Evolutionary conservation across 163 green algal genomes (phyloP), one percentile per base, ranked within the genome.

Genomic region (Scenedesmus sp.): DNA sequence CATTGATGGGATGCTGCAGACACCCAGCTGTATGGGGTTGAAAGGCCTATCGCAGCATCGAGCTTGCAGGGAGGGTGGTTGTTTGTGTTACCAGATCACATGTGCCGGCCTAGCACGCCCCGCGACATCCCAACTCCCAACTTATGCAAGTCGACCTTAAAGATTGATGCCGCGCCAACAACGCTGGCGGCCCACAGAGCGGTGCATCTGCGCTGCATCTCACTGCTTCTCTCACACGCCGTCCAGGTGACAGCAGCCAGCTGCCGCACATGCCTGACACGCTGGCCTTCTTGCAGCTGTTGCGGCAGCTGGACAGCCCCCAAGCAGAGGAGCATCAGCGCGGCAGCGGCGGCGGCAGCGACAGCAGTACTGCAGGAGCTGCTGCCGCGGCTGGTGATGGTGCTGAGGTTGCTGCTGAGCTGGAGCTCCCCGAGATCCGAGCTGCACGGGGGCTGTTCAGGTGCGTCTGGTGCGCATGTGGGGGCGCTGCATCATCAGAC

Each of bases 361-460:
- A 42, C 40, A 83, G 78, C 78, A 40, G 81, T 12, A 46, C 73
- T 12, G 73, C 73, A 35, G 73, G 35, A 20, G 68, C 22, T 68
- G 79, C 42, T 15, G 43, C 79, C 37, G 76, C 76, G 5, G 42
- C 24, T 65, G 79, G 7, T 59, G 43, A 33, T 85, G 43, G 7
- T 65, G 42, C 43, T 24, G 30, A 24, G 7, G 79, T 10, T 59
- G 43, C 79, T 85, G 79, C 42, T 72, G 85, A 86, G 40, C 44
- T 65, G 33, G 89, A 94, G 61, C 89, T 93, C 72, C 89, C 94
- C 5, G 94, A 96, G 65, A 12, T 89, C 0, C 56, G 90, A 4
- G 94, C 94, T n/a, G 94, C 94, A 0, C 44, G 49, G 0, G 68
- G 90, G 18, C 89, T 96, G 68, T 96, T 96, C 91, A 56, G 73